Evolutionary conservation across 1,139 yeast species (phyloP).

Genomic region (Yamadazyma atmosphaerica): DNA sequence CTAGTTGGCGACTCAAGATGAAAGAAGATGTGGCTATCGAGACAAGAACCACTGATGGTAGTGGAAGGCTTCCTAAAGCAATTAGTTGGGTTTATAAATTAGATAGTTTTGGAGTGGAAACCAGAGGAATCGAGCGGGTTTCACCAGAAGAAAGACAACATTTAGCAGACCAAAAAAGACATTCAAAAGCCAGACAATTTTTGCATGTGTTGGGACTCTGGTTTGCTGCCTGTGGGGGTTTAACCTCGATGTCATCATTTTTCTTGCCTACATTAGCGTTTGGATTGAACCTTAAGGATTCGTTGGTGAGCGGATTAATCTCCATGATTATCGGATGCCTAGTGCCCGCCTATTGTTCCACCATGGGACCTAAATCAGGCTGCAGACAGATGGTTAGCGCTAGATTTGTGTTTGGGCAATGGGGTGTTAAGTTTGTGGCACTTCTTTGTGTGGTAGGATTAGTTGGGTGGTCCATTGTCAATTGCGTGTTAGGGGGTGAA

Average conservation of each 20-base stretch:
- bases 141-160: slow-evolving; percentile 64
- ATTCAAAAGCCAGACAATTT: slow-evolving; percentile 48
- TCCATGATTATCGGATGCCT: slow-evolving; percentile 36
- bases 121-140: slow-evolving; percentile 79
- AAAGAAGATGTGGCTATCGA: slow-evolving; percentile 1
- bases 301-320: slow-evolving; percentile 32
- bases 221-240: slow-evolving; percentile 43
- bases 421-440: slow-evolving; percentile 39
- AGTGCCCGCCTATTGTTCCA: slow-evolving; percentile 40
- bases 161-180: slow-evolving; percentile 8
- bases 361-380: slow-evolving; percentile 43
- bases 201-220: slow-evolving; percentile 60
- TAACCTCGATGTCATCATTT: slow-evolving; percentile 42
- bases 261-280: slow-evolving; percentile 33
- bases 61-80: background rate
- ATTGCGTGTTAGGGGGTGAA: slow-evolving; percentile 41
- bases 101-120: slow-evolving; percentile 61
- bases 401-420: slow-evolving; percentile 38
- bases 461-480: slow-evolving; percentile 44
- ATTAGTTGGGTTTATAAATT: slow-evolving; percentile 20
- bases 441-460: slow-evolving; percentile 37
- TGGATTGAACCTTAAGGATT: slow-evolving; percentile 28
- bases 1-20: background rate
- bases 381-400: slow-evolving; percentile 45
- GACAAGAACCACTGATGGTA: background rate